phyloP scores from a whole-genome alignment of 73 alveolate species.

The Effrenium voratum region DNA sequence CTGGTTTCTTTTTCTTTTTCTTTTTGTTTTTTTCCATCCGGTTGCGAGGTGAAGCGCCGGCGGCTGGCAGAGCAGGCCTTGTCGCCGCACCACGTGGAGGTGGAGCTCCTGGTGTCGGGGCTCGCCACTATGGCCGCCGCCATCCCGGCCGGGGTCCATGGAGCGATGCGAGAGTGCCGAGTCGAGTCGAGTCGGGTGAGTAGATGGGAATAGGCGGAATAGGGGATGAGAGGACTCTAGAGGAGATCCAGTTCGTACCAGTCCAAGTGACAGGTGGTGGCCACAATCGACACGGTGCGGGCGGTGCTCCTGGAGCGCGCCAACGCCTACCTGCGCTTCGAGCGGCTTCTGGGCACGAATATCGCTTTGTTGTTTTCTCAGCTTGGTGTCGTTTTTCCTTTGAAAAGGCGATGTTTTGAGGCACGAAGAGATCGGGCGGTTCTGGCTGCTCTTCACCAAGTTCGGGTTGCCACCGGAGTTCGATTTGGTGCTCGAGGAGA shows the following conservation, averaged over 20 bases:
- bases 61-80: constrained; percentile 31
- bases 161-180: no score
- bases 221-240: background rate
- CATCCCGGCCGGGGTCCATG: constrained; percentile 60
- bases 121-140: constrained; percentile 77
- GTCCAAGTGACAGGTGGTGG: constrained; percentile 12
- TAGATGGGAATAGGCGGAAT: background rate
- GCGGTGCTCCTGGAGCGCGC: constrained; percentile 37
- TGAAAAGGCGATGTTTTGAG: background rate
- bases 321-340: constrained; percentile 53
- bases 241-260: background rate
- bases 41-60: constrained; percentile 34
- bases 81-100: constrained; percentile 64
- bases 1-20: background rate
- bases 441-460: constrained; percentile 78
- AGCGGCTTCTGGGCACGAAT: background rate
- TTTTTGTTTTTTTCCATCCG: background rate
- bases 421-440: constrained; percentile 42
- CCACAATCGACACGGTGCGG: constrained; percentile 60
- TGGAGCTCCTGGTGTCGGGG: constrained; percentile 56
- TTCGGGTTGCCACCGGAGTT: constrained; percentile 78
- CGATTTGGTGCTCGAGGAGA: constrained; percentile 67
- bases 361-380: background rate
- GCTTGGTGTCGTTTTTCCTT: background rate
- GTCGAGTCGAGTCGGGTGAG: background rate